A percentile compares a stretch with the other conserved stretches of the same genome.
Conservation (phyloP, 495 filamentous ascomycete species). For the Aspergillus panamensis region DNA sequence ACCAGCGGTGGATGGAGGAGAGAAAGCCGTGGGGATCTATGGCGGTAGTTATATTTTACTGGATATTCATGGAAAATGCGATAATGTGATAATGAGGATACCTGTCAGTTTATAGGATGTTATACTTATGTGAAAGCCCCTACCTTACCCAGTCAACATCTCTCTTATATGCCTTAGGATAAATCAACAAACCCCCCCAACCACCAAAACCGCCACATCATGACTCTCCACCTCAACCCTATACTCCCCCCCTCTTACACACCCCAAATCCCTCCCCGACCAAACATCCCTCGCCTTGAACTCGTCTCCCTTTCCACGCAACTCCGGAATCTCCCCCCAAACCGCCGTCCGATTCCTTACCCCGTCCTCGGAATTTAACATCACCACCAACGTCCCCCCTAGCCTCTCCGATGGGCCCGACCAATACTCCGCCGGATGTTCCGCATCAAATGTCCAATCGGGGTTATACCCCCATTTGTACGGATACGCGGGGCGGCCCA, state of each 20-base stretch:
- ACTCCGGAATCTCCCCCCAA: conserved; percentile 53
- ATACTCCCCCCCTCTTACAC: conserved; percentile 34
- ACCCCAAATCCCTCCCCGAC: conserved; percentile 50
- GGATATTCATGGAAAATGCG: background rate
- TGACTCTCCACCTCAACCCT: conserved; percentile 39
- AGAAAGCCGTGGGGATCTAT: conserved; percentile 41
- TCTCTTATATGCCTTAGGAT: no score
- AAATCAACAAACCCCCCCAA: conserved; percentile 32
- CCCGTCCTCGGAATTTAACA: conserved; percentile 46
- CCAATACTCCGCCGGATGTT: conserved; percentile 60
- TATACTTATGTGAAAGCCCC: no score
- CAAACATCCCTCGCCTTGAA: conserved; percentile 54
- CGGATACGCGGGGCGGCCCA: conserved; percentile 53
- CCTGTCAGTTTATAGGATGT: background rate
- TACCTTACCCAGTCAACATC: no score
- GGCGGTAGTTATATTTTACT: conserved; percentile 28
- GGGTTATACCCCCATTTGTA: conserved; percentile 65
- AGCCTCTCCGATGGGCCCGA: conserved; percentile 48
- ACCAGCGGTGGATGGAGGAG: conserved; percentile 38
- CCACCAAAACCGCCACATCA: conserved; percentile 48
- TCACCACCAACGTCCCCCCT: conserved; percentile 49
- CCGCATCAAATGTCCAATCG: conserved; percentile 59
- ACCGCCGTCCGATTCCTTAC: conserved; percentile 39
- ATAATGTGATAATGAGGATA: conserved; percentile 12
- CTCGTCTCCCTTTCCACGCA: conserved; percentile 24